phyloP scores from a whole-genome alignment of 2,329 filamentous ascomycete genomes.

The Alternaria postmessia region DNA sequence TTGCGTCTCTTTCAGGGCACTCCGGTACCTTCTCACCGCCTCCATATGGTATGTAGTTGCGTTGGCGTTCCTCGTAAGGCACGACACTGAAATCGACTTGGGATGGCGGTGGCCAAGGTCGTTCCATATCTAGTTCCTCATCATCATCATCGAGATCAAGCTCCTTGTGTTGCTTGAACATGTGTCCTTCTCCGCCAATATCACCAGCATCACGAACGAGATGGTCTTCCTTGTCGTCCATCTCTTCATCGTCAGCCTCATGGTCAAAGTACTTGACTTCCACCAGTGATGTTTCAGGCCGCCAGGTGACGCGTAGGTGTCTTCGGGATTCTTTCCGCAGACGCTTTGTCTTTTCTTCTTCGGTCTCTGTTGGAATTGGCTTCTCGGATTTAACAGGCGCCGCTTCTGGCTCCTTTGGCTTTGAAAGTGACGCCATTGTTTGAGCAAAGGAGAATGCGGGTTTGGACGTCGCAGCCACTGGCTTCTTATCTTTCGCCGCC shows the following conservation, averaged over 20 bases:
- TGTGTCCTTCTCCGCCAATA: constrained; percentile 69
- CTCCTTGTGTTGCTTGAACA: constrained; percentile 67
- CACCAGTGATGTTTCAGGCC: constrained; percentile 70
- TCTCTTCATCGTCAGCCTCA: constrained; percentile 74
- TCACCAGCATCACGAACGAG: constrained; percentile 77
- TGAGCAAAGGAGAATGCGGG: constrained; percentile 51
- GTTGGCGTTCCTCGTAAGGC: constrained; percentile 50
- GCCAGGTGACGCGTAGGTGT: constrained; percentile 75
- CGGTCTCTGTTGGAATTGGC: constrained; percentile 65
- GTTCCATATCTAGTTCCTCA: constrained; percentile 60
- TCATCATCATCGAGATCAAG: constrained; percentile 70
- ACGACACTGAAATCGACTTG: constrained; percentile 56
- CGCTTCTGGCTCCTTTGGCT: constrained; percentile 63
- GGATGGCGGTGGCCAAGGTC: constrained; percentile 44
- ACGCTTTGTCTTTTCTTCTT: constrained; percentile 72
- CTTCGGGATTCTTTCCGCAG: constrained; percentile 76
- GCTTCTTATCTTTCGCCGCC: constrained; percentile 42
- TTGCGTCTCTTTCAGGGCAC: constrained; percentile 54
- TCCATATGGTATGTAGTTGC: constrained; percentile 57
- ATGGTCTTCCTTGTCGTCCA: constrained; percentile 64
- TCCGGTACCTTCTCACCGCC: constrained; percentile 52
- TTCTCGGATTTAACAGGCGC: constrained; percentile 61
- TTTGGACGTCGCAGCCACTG: constrained; percentile 34
- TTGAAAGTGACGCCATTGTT: constrained; percentile 55
- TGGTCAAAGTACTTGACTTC: constrained; percentile 75